These are phyloP conservation scores for Lomentospora prolificans DNA, from an alignment of 2,329 filamentous ascomycete genomes.

Conservation along the genomic window DNA sequence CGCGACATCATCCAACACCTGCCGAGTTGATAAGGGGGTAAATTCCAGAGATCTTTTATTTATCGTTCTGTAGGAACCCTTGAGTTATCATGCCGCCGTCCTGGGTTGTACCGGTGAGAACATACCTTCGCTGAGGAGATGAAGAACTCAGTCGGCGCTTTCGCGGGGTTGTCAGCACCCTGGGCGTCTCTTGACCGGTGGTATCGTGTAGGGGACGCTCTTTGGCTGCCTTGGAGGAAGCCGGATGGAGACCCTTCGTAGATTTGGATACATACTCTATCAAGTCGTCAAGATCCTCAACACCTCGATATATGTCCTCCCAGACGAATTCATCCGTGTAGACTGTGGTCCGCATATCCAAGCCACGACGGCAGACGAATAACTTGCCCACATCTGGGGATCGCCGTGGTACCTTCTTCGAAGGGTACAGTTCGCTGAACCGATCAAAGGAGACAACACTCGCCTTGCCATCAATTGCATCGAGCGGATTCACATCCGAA, in stretches of 20 bases:
- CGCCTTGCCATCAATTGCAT: constrained; percentile 85
- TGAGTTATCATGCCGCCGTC: not conserved
- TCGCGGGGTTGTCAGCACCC: not conserved
- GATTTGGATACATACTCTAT: constrained; percentile 58
- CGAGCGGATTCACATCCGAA: constrained; percentile 78
- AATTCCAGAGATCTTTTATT: constrained; percentile 72
- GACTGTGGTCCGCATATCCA: constrained; percentile 76
- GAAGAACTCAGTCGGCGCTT: not conserved
- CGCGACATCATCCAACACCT: constrained; percentile 63
- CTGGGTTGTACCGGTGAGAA: not conserved
- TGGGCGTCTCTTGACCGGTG: not conserved
- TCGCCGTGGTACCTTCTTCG: constrained; percentile 61
- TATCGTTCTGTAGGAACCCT: not conserved
- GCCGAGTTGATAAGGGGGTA: constrained; percentile 83
- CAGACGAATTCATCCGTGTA: constrained; percentile 90
- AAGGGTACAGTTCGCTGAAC: constrained; percentile 63
- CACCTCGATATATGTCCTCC: constrained; percentile 72
- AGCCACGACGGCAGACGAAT: constrained; percentile 82
- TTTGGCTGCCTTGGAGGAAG: not conserved
- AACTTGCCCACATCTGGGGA: constrained; percentile 72
- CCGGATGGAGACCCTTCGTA: constrained; percentile 56
- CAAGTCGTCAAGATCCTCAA: constrained; percentile 52
- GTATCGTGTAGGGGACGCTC: not conserved
- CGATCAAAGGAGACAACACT: constrained; percentile 62
- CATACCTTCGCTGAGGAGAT: not conserved